Evolutionary conservation across 1,139 yeast species (phyloP).

Genomic region (Kazachstania sp.): DNA sequence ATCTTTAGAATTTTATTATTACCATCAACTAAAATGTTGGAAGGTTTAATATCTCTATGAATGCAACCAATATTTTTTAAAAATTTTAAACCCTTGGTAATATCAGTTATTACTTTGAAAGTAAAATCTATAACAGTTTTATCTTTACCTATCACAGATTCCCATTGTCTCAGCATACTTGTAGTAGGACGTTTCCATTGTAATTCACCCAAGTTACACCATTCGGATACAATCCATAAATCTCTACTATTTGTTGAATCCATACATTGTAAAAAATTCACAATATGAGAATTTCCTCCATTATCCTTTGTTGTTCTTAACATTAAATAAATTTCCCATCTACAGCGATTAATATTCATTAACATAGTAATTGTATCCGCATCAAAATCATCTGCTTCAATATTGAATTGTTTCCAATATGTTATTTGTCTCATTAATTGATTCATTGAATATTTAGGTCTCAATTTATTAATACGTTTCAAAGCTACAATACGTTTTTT

Average conservation of each 20-base stretch:
- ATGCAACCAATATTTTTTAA: conserved; percentile 74
- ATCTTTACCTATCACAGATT: conserved; percentile 7
- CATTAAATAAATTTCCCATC: conserved; percentile 28
- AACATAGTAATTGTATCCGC: conserved; percentile 23
- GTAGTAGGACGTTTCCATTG: conserved; percentile 23
- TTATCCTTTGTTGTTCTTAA: conserved; percentile 8
- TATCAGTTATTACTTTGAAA: conserved; percentile 16
- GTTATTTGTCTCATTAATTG: conserved; percentile 26
- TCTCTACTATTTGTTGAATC: conserved; percentile 23
- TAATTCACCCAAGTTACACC: conserved; percentile 28
- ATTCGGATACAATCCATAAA: conserved; percentile 27
- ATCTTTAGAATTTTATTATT: conserved; percentile 65
- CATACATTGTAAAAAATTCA: conserved; percentile 20
- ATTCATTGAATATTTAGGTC: conserved; percentile 25
- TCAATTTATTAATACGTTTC: conserved; percentile 20
- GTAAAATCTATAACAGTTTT: conserved; percentile 10
- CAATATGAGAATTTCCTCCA: conserved; percentile 12
- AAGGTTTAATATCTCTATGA: conserved; percentile 91
- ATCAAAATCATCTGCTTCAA: conserved; percentile 7
- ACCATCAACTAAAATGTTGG: conserved; percentile 66
- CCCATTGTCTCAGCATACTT: conserved; percentile 23
- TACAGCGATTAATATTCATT: conserved; percentile 26
- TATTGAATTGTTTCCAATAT: conserved; percentile 18
- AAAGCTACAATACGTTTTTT: conserved; percentile 19
- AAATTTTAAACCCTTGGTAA: conserved; percentile 56